Percentiles rank a stretch among this genome's conserved stretches.
Evolutionary conservation across 2,329 filamentous ascomycete genomes (phyloP).

Genomic region (Pezicula rhizophila): DNA sequence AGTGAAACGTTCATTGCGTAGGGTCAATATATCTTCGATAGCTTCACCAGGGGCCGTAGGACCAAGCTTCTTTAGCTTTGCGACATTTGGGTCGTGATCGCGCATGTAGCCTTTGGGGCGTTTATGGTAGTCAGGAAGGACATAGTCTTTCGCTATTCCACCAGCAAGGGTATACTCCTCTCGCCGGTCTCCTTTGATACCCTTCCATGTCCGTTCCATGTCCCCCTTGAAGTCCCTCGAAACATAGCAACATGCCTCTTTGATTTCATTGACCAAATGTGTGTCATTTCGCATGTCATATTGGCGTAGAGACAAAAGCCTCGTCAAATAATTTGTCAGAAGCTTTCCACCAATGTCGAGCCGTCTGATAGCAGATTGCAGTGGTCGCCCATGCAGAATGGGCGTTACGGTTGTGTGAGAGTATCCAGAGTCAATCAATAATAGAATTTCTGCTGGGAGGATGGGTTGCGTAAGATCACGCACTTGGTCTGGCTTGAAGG

Average conservation of each 20-base stretch:
- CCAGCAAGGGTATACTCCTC: slow-evolving; percentile 38
- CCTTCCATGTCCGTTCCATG: slow-evolving; percentile 81
- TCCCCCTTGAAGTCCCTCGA: slow-evolving; percentile 70
- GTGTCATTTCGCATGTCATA: slow-evolving; percentile 95
- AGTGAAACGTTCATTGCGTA: slow-evolving; percentile 87
- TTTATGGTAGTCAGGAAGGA: slow-evolving; percentile 73
- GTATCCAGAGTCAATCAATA: slow-evolving; percentile 87
- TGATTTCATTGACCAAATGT: slow-evolving; percentile 92
- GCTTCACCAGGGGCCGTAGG: slow-evolving; percentile 35
- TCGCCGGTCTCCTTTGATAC: slow-evolving; percentile 54
- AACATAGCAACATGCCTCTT: slow-evolving; percentile 83
- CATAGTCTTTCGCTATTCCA: slow-evolving; percentile 79
- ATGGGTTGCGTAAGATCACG: slow-evolving; percentile 36
- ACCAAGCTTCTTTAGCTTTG: slow-evolving; percentile 40
- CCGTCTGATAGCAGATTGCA: slow-evolving; percentile 76
- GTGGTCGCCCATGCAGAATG: slow-evolving; percentile 69
- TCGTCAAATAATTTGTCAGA: slow-evolving; percentile 86
- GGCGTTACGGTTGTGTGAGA: slow-evolving; percentile 90
- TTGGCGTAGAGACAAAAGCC: slow-evolving; percentile 81
- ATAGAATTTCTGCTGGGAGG: slow-evolving; percentile 69
- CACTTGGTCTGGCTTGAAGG: slow-evolving; percentile 54
- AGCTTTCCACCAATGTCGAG: slow-evolving; percentile 91
- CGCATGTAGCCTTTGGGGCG: slow-evolving; percentile 61
- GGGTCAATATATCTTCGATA: slow-evolving; percentile 73
- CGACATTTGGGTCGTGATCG: slow-evolving; percentile 68